These are phyloP conservation scores for Xylariaceae sp. DNA, from an alignment of 2,329 filamentous ascomycete genomes.

Conservation along the genomic window DNA sequence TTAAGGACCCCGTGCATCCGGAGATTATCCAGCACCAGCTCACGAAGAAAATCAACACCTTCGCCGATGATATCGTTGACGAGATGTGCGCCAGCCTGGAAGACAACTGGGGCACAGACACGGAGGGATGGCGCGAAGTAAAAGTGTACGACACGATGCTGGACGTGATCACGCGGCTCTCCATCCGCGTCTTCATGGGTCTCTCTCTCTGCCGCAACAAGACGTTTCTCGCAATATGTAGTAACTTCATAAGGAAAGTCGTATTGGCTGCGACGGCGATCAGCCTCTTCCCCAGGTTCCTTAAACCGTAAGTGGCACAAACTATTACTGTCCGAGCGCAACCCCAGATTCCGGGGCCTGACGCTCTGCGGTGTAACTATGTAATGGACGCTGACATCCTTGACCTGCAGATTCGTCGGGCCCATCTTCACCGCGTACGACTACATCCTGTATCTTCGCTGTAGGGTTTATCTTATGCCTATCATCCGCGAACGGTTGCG, in stretches of 20 bases:
- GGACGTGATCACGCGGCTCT: constrained; percentile 39
- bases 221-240: constrained; percentile 40
- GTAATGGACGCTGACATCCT: not conserved
- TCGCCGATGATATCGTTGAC: constrained; percentile 41
- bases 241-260: constrained; percentile 40
- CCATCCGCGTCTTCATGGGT: constrained; percentile 42
- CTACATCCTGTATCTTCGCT: constrained; percentile 40
- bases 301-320: constrained; percentile 38
- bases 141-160: constrained; percentile 43
- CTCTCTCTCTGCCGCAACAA: constrained; percentile 39
- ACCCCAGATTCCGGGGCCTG: not conserved
- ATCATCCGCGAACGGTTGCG: constrained; percentile 41
- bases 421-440: constrained; percentile 42
- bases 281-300: constrained; percentile 39
- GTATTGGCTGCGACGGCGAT: constrained; percentile 38
- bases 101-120: constrained; percentile 40
- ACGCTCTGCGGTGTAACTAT: not conserved
- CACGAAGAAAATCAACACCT: constrained; percentile 39
- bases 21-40: constrained; percentile 43
- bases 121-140: constrained; percentile 41
- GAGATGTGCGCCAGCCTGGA: constrained; percentile 38
- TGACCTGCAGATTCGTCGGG: constrained; percentile 34
- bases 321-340: not conserved
- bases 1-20: constrained; percentile 41
- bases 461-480: constrained; percentile 42